Evolutionary conservation across 371 early-diverging fungal species (phyloP), one percentile per base, ranked within the genome.

Genomic region (Mortierella sp.): DNA sequence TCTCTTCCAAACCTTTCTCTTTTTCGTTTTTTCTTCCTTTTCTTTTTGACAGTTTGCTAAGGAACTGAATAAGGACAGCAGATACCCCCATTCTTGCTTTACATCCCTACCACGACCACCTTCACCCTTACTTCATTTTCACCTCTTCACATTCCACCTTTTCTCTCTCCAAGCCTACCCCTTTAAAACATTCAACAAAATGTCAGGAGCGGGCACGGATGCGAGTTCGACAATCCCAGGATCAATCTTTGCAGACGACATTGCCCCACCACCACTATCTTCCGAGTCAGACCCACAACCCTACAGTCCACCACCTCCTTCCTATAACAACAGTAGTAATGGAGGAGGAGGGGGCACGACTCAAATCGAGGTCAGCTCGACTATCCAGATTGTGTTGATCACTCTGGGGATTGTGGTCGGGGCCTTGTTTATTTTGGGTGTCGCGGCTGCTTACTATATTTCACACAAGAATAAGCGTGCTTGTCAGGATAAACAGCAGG

Each of bases 391-490:
- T 7, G 66, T 81, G 0, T 44, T 81, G 41, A 71, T 77, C 37
- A 34, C 77, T 0, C 63, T 81, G 2, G 82, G 77, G n/a, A 64
- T 71, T 37, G 65, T 44, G 19, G 58, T 81, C n/a, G 82, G 43
- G 1, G 55, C 50, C 26, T 34, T 81, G n/a, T 67, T 77, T 29
- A 14, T 81, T 1, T 24, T 77, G 24, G 82, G 71, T 13, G 19
- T 77, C 29, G 70, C 50, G 3, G 82, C 82, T 0, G 24, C 71
- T 2, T 77, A 64, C 37, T 74, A 70, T 39, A 77, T 81, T 50
- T 53, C 82, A 5, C 69, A 74, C 55, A 81, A 81, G 69, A 81
- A 80, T 31, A 76, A 71, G 61, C 53, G 52, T 24, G 76, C 72
- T 11, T 55, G 68, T 22, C 22, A 31, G 14, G 24, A 31, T 48